A percentile compares a stretch with the other conserved stretches of the same genome.
Conservation (phyloP, 2,329 filamentous ascomycete species). For the Chalaropsis thielavioides region DNA sequence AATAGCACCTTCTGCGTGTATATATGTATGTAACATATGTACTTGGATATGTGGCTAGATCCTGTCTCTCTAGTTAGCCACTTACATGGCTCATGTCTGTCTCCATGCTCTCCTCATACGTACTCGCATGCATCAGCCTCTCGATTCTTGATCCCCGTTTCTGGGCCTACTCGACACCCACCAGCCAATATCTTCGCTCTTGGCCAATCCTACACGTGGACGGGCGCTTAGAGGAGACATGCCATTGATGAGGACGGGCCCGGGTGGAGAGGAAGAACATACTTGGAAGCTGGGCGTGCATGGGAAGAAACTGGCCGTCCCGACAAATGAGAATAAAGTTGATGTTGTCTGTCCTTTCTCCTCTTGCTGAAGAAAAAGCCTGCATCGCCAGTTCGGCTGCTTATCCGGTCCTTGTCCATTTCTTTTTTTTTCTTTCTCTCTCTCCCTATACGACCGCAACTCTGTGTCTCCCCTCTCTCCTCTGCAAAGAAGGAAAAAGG, state of each 20-base stretch:
- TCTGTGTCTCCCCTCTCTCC: no score
- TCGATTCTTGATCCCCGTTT: neutral
- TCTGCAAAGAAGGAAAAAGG: no score
- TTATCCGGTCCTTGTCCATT: neutral
- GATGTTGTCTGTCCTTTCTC: neutral
- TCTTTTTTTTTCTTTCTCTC: no score
- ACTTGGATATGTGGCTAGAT: no score
- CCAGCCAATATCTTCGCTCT: neutral
- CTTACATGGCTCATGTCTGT: neutral
- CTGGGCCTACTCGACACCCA: neutral
- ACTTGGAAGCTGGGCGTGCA: neutral
- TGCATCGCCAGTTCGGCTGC: neutral
- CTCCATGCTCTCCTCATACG: neutral
- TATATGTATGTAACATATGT: no score
- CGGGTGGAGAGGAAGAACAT: neutral
- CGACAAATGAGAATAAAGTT: slow-evolving; percentile 3
- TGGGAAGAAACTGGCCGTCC: neutral
- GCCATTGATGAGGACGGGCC: neutral
- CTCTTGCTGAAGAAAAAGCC: neutral
- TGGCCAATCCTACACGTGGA: slow-evolving; percentile 4
- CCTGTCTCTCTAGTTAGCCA: neutral
- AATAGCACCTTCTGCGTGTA: no score
- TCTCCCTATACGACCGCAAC: no score
- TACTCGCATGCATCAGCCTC: neutral
- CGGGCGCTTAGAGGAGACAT: slow-evolving; percentile 1